Evolutionary conservation across 805 yeast genomes (phyloP), one percentile per base, ranked within the genome.

Genomic region (Yamadazyma phyllophila): DNA sequence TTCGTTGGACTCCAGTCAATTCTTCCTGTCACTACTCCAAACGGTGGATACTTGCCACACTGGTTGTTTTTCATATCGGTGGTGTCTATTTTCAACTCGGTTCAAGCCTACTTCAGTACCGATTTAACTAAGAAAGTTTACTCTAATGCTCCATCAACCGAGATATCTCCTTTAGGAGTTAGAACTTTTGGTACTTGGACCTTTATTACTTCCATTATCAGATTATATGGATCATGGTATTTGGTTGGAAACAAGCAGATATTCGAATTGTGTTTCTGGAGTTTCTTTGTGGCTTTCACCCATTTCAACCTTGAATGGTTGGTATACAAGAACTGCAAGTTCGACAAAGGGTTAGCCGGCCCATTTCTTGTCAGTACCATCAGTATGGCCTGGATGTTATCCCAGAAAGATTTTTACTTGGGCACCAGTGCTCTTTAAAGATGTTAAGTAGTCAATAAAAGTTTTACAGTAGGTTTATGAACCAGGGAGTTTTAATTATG

Each of bases 121-220:
- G 94, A 90, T 37, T 75, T 94, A 44, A 87, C 97, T 2, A 81
- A 85, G 54, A 76, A 82, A 52, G 97, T 94, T 7, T 94, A 94
- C 62, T 46, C 53, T 7, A 44, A 51, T 10, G 65, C 66, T 13
- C 58, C 61, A 7, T 50, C 58, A 2, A 36, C 43, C n/a, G 70
- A 69, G 44, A 71, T 71, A 10, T 68, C 74, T 5, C 64, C 69
- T 11, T 73, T 94, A 53, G 82, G 94, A 55, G 96, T 97, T n/a
- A 80, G 99, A 58, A 92, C 99, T 0, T 94, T 94, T 64, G 99
- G 99, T 29, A 94, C 99, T 0, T 94, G 99, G 99, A 94, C 99
- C 0, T 72, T 91, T 33, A 76, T 91, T 55, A 83, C 96, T 2
- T 80, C 96, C 1, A 73, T 92, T 26, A 83, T 94, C 39, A 81